Percentiles rank a stretch among this genome's conserved stretches.
Conservation (phyloP, 129 eudicot genomes). For the Dittrichia graveolens region DNA sequence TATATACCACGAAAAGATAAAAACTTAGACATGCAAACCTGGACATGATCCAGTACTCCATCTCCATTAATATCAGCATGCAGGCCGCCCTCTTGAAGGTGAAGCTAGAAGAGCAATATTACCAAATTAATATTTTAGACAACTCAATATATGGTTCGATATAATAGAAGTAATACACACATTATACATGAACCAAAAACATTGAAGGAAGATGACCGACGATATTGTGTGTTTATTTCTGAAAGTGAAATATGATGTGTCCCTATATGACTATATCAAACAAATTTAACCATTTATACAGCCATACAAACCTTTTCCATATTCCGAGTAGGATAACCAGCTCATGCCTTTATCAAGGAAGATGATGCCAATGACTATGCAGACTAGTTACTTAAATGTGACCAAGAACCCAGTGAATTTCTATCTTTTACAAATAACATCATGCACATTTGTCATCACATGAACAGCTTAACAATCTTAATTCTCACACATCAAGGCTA, state of each 20-base stretch:
- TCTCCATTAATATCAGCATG: constrained; percentile 99
- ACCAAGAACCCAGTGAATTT: no score
- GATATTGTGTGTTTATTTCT: no score
- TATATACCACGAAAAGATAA: neutral
- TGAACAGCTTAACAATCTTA: neutral
- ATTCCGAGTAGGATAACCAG: no score
- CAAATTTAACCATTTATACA: neutral
- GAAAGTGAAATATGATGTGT: no score
- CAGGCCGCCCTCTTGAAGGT: constrained; percentile 98
- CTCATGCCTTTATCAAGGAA: no score
- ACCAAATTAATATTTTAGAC: constrained; percentile 2
- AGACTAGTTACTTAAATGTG: no score
- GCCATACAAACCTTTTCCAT: neutral
- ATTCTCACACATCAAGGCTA: constrained; percentile 9
- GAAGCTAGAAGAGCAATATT: constrained; percentile 54
- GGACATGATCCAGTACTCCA: constrained; percentile 98
- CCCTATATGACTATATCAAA: no score
- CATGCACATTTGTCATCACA: no score
- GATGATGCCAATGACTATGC: no score
- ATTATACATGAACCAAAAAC: neutral
- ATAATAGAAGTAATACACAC: neutral
- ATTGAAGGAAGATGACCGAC: neutral
- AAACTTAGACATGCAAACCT: constrained; percentile 49
- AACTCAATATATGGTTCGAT: neutral
- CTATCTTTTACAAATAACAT: no score